Evolutionary conservation across 108 stramenopile species (phyloP).

Genomic region (Discostella stelligeroides): DNA sequence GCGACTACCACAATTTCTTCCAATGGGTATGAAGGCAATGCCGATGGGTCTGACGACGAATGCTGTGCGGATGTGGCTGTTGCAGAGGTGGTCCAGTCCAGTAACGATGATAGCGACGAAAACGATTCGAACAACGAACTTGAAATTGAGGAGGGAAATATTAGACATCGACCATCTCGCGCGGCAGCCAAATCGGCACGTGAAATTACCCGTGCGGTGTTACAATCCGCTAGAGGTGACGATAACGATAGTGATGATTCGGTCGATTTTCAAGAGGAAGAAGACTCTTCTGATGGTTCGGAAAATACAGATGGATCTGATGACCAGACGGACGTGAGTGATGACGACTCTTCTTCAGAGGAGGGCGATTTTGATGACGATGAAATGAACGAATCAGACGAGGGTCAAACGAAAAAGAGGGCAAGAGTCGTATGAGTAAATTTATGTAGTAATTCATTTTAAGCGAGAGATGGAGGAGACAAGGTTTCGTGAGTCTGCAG

Average conservation of each 20-base stretch:
- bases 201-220: slow-evolving; percentile 19
- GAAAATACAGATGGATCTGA: background rate
- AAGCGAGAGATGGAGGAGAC: too few relatives aligned
- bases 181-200: slow-evolving; percentile 49
- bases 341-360: background rate
- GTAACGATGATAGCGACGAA: slow-evolving; percentile 21
- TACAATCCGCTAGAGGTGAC: background rate
- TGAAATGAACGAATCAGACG: background rate
- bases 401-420: background rate
- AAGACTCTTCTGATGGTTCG: background rate
- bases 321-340: background rate
- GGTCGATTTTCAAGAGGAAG: background rate
- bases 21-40: slow-evolving; percentile 16
- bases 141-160: background rate
- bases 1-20: background rate
- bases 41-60: slow-evolving; percentile 14
- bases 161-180: slow-evolving; percentile 23
- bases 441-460: too few relatives aligned
- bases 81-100: slow-evolving; percentile 5
- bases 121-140: slow-evolving; percentile 19
- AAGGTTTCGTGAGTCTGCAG: too few relatives aligned
- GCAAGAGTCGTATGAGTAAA: background rate
- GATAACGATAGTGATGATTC: background rate
- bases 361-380: background rate
- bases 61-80: slow-evolving; percentile 26